Conservation (phyloP, 371 early-diverging fungal genomes). For the Mortierella sp. region DNA sequence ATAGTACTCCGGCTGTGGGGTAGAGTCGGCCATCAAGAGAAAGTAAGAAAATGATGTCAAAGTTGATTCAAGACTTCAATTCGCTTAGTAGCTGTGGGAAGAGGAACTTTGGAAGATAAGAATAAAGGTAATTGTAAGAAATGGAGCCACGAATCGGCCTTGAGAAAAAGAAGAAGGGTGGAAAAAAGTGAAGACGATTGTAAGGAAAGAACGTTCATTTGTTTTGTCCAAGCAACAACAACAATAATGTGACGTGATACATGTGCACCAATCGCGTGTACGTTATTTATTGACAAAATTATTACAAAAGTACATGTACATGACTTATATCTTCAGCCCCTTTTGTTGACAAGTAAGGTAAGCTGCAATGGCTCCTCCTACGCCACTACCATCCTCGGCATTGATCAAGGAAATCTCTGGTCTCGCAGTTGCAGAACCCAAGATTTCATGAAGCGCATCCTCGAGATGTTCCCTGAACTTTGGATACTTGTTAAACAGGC, state of each 20-base stretch:
- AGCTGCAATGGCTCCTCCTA: slow-evolving; percentile 75
- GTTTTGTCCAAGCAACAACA: background rate
- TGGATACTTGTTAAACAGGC: slow-evolving; percentile 77
- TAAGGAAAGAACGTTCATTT: background rate
- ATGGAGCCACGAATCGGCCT: background rate
- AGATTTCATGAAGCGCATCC: slow-evolving; percentile 70
- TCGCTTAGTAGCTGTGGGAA: too few relatives aligned
- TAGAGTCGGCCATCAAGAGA: slow-evolving; percentile 31
- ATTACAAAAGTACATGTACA: background rate
- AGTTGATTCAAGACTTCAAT: too few relatives aligned
- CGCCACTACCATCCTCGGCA: slow-evolving; percentile 70
- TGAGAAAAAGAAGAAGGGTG: background rate
- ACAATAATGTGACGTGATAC: background rate
- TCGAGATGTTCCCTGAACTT: slow-evolving; percentile 71
- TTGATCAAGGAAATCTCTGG: slow-evolving; percentile 58
- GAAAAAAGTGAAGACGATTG: background rate
- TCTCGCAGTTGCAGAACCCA: slow-evolving; percentile 70
- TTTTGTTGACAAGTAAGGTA: slow-evolving; percentile 33
- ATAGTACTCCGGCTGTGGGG: slow-evolving; percentile 45
- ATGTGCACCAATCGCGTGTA: background rate
- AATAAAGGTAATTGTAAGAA: too few relatives aligned
- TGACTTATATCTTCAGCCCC: background rate
- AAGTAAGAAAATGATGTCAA: background rate
- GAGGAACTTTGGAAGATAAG: too few relatives aligned
- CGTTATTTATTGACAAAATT: background rate